Percentiles rank a stretch among this genome's conserved stretches.
Conservation (phyloP, 345 rosid genomes). For the Populus davidiana region DNA sequence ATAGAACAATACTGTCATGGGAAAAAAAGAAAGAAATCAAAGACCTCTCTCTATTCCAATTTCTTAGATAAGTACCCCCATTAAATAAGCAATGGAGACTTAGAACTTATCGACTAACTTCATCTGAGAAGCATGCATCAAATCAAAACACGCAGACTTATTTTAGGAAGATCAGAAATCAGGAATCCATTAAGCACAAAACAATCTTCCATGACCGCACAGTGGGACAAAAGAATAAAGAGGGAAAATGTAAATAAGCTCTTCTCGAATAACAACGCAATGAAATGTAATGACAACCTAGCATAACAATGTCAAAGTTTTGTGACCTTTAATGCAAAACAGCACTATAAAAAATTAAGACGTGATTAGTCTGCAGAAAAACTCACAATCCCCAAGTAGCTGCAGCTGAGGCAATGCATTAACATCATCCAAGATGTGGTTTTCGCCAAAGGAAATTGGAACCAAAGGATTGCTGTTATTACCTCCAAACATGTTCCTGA, state of each 20-base stretch:
- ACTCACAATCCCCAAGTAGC: constrained; percentile 54
- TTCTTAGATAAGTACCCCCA: not conserved
- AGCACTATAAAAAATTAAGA: too few species aligned
- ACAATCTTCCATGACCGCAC: not conserved
- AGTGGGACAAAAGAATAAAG: not conserved
- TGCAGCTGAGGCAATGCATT: constrained; percentile 58
- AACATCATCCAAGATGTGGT: constrained; percentile 47
- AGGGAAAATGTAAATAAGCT: not conserved
- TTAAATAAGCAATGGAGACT: not conserved
- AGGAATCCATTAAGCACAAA: not conserved
- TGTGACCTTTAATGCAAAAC: not conserved
- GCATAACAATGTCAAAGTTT: not conserved
- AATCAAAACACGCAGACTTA: not conserved
- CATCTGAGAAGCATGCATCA: not conserved
- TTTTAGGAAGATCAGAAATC: not conserved
- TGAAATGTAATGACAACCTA: not conserved
- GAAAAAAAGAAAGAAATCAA: not conserved
- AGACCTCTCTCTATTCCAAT: not conserved
- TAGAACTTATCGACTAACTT: not conserved
- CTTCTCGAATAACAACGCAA: not conserved
- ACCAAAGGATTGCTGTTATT: constrained; percentile 44
- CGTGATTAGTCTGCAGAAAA: not conserved
- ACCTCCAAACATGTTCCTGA: constrained; percentile 66
- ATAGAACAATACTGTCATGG: not conserved
- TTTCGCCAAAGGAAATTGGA: constrained; percentile 49